Evolutionary conservation across 176 grass and related monocot genomes (phyloP), one percentile per base, ranked within the genome.

Genomic region (Ensete glaucum): DNA sequence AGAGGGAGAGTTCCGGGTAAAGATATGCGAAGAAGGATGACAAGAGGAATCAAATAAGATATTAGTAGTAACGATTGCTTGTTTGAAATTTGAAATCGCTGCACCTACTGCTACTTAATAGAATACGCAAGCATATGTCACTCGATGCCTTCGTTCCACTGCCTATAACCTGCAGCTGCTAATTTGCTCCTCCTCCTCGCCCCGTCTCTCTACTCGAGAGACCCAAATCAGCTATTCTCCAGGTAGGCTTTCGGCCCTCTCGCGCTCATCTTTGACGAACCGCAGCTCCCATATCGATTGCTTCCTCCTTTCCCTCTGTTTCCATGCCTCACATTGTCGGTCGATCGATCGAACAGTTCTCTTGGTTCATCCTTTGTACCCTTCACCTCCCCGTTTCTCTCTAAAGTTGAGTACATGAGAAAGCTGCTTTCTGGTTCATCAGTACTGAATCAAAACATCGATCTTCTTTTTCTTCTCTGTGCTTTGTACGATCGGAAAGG

Each of bases 81-180:
- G 48, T 70, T 70, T 70, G 67, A 70, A 70, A 52, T 70, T 70
- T 70, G 48, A 70, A 70, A 70, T 70, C 16, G 5, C 57, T 60
- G 1, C 1, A 29, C 8, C 13, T 15, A 67, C 25, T 67, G 4
- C 26, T 67, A 14, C 24, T 70, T 70, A 8, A 9, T 20, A 10
- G 34, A 48, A 50, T 20, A 70, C 66, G 19, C 29, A 67, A 29
- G 16, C 14, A 66, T 11, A 66, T 27, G 1, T 2, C 22, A 2
- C 24, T 26, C 34, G 16, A 59, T 59, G 13, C 56, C 14, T 0
- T 17, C 27, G 48, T 34, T 69, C 11, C 34, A 17, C 34, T 19
- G 15, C 2, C 16, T 13, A 69, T 48, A 15, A 69, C 34, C 67
- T 21, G 19, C 48, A 51, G 67, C 48, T 70, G 48, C 34, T n/a